Conservation (phyloP, 2,329 filamentous ascomycete genomes). For the Fusarium nodosum region DNA sequence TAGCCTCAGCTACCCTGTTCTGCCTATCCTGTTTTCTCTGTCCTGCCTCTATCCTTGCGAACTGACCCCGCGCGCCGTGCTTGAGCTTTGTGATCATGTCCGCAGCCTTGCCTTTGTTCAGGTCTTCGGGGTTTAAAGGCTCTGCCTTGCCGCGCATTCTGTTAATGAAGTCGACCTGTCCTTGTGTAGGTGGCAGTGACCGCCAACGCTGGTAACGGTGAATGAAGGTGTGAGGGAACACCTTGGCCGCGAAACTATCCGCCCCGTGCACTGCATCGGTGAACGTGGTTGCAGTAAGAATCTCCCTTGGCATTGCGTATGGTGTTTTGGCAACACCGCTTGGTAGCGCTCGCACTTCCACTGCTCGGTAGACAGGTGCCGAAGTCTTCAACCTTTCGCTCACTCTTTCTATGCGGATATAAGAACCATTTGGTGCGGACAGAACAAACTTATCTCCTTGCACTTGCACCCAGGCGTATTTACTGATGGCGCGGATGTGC, state of each 20-base stretch:
- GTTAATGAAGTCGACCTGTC: constrained; percentile 78
- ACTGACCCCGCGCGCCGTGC: constrained; percentile 80
- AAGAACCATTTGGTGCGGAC: constrained; percentile 73
- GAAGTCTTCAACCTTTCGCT: constrained; percentile 42
- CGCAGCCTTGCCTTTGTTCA: constrained; percentile 84
- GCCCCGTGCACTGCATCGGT: constrained; percentile 84
- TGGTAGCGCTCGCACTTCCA: constrained; percentile 65
- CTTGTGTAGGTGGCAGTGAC: constrained; percentile 70
- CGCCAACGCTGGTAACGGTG: constrained; percentile 78
- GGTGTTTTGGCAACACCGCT: constrained; percentile 64
- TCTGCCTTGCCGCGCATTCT: constrained; percentile 69
- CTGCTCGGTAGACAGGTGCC: constrained; percentile 57
- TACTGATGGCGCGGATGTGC: constrained; percentile 82
- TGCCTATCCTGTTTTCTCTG: constrained; percentile 64
- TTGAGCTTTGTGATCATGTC: constrained; percentile 96
- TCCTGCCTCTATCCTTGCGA: constrained; percentile 64
- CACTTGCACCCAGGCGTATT: constrained; percentile 85
- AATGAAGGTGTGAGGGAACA: constrained; percentile 78
- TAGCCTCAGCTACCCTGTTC: constrained; percentile 55
- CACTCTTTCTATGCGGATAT: constrained; percentile 65
- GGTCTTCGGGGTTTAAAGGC: constrained; percentile 64
- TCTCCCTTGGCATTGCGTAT: constrained; percentile 75
- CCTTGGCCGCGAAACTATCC: constrained; percentile 80
- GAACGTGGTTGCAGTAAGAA: constrained; percentile 76
- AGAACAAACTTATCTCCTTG: constrained; percentile 79